These are phyloP conservation scores for Kodamaea plutei DNA, from an alignment of 1,139 yeast genomes.

Conservation along the genomic window DNA sequence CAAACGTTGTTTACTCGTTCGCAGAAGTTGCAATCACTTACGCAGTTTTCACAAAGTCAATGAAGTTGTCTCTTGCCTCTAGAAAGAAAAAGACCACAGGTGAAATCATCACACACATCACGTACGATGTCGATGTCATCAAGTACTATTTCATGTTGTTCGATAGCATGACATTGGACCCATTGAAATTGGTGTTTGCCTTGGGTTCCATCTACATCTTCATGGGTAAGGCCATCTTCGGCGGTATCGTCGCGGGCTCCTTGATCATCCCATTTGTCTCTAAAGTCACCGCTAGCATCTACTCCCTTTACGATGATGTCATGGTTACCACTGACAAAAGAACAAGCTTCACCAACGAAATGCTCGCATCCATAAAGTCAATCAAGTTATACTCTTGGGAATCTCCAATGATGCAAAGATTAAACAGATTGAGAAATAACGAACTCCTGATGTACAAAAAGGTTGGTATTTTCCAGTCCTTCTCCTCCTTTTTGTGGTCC, in stretches of 20 bases:
- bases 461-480: constrained; percentile 31
- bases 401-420: constrained; percentile 33
- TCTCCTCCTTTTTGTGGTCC: constrained; percentile 33
- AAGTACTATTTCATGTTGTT: constrained; percentile 22
- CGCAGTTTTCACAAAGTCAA: constrained; percentile 31
- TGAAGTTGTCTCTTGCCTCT: constrained; percentile 34
- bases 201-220: constrained; percentile 26
- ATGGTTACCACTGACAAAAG: constrained; percentile 35
- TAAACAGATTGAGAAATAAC: constrained; percentile 31
- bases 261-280: constrained; percentile 34
- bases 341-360: constrained; percentile 36
- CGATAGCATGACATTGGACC: constrained; percentile 26
- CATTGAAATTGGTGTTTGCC: constrained; percentile 27
- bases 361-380: constrained; percentile 36
- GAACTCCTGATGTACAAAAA: constrained; percentile 28
- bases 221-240: constrained; percentile 32
- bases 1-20: constrained; percentile 19
- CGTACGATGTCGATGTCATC: constrained; percentile 33
- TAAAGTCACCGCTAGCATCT: constrained; percentile 26
- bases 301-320: constrained; percentile 20
- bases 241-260: constrained; percentile 32
- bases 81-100: constrained; percentile 38
- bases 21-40: constrained; percentile 24
- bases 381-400: constrained; percentile 42
- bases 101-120: constrained; percentile 36